Evolutionary conservation across 192 early-diverging fungal genomes (phyloP), one percentile per base, ranked within the genome.

Genomic region (Backusella mclennaniae): DNA sequence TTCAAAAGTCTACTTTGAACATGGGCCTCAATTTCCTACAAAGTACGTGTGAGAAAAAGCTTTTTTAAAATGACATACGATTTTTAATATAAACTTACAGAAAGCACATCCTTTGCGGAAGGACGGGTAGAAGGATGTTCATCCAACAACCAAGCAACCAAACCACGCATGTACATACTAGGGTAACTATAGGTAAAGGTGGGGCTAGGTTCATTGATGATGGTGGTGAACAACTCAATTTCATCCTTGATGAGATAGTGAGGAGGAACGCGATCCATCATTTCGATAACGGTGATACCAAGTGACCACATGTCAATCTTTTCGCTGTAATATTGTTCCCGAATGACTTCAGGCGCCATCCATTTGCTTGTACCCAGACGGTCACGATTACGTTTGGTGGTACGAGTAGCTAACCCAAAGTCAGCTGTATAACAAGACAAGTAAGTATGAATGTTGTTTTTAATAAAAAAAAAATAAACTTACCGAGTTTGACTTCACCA

Each of bases 281-380:
- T 80, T 74, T 86, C 85, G 67, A 86, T 86, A 19, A 79, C 71
- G 19, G 80, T 82, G 35, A 87, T 84, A 35, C 82, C 86, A 35
- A 87, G 73, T 9, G 84, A 85, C 86, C 86, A 87, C 67, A 87
- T 74, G 69, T 87, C 86, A 39, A 85, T 79, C 66, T 80, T 87
- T 49, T 86, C 83, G 69, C 83, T 78, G 56, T 87, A 87, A 36
- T 77, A 66, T 52, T 85, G 78, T 35, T 83, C 80, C 19, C 68
- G 75, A 76, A 87, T 79, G 46, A 87, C 82, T 79, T 87, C 86
- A 26, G 86, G 86, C 31, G 86, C 86, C 86, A 76, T 87, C 82
- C 82, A 83, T 66, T 83, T 83, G 59, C 77, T 78, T 41, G 82
- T 83, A 39, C 82, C 82, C 12, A 83, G 78, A 21, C 82, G 78